Evolutionary conservation across 2,329 filamentous ascomycete species (phyloP).

Genomic region (Ophiostoma sp.): DNA sequence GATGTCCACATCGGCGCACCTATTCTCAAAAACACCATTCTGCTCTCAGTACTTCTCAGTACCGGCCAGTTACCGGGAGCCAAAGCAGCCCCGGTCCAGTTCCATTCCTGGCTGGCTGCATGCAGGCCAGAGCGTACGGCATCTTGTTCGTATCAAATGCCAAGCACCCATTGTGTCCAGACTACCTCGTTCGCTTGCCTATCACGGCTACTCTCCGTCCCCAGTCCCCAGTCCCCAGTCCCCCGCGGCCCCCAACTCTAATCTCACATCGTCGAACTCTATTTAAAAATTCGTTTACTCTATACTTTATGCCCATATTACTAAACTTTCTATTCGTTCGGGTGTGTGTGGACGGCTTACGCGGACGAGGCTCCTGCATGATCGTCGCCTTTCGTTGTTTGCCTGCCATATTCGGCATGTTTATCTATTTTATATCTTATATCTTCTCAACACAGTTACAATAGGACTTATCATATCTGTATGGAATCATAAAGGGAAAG

Average conservation of each 20-base stretch:
- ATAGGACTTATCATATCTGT: neutral
- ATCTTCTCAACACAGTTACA: neutral
- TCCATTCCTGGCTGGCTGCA: neutral
- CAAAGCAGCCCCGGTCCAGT: neutral
- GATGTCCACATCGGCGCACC: no score
- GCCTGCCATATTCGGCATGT: neutral
- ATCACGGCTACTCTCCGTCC: constrained; percentile 2
- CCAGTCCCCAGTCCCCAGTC: no score
- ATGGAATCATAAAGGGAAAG: neutral
- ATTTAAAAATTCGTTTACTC: neutral
- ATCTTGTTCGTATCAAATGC: neutral
- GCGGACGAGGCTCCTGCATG: neutral
- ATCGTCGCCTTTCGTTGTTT: neutral
- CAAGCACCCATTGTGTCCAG: neutral
- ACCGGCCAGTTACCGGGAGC: neutral
- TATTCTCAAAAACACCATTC: no score
- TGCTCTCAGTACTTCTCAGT: no score
- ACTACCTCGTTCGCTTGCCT: neutral
- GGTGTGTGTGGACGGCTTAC: neutral
- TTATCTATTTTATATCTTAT: neutral
- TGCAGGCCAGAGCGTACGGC: neutral
- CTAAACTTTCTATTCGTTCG: neutral
- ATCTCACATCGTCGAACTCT: neutral
- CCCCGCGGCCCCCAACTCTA: constrained; percentile 1
- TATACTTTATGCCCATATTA: neutral